phyloP scores from a whole-genome alignment of 2,329 filamentous ascomycete genomes.

The Teratosphaeria gauchensis region DNA sequence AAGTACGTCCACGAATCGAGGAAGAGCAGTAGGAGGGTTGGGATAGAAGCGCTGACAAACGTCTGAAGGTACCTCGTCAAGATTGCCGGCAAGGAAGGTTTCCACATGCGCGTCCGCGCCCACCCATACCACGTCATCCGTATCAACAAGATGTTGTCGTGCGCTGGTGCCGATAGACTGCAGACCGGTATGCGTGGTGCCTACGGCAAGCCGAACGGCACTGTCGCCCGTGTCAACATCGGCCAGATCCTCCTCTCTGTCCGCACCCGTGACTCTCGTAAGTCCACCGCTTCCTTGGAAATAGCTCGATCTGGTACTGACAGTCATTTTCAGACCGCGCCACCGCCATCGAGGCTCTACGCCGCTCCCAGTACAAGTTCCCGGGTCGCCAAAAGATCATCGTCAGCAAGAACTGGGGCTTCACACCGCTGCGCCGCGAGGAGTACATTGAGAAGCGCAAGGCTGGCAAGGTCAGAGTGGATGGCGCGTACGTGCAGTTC shows the following conservation, averaged over 20 bases:
- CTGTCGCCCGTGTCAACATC: constrained; percentile 99
- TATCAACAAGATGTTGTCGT: constrained; percentile 99
- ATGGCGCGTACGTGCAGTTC: constrained; percentile 99
- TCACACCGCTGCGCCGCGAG: constrained; percentile 95
- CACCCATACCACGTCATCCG: constrained; percentile 99
- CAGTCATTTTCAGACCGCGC: constrained; percentile 55
- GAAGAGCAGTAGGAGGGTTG: background rate
- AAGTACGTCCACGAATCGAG: constrained; percentile 50
- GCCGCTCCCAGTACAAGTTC: constrained; percentile 99
- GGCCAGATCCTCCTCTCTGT: constrained; percentile 97
- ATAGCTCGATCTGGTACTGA: background rate
- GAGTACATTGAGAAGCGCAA: constrained; percentile 96
- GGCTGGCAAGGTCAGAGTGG: constrained; percentile 85
- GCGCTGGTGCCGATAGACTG: constrained; percentile 99
- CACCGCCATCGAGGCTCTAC: constrained; percentile 93
- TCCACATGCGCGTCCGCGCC: constrained; percentile 66
- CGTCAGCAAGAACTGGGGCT: constrained; percentile 99
- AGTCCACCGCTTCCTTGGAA: constrained; percentile 28
- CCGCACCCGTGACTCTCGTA: constrained; percentile 89
- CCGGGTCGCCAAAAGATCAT: constrained; percentile 99
- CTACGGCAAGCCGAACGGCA: constrained; percentile 98
- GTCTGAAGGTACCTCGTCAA: constrained; percentile 54
- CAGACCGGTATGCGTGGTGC: constrained; percentile 99
- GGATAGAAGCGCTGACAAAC: constrained; percentile 9
- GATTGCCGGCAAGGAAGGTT: constrained; percentile 60